Conservation (phyloP, 129 eudicot genomes). For the Gnaphalium uliginosum region DNA sequence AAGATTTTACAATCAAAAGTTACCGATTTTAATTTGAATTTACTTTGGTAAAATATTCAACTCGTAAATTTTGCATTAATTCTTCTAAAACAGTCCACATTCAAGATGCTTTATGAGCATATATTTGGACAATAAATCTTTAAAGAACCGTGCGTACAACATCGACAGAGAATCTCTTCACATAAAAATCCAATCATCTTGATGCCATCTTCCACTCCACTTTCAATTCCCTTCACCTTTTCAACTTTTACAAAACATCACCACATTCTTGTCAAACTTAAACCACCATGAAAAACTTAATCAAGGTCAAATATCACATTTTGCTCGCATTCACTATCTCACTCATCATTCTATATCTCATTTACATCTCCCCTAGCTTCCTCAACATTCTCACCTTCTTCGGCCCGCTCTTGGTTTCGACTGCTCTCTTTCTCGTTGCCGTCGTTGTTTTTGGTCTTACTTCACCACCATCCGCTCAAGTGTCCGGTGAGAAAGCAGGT, state of each 20-base stretch:
- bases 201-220: not conserved
- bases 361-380: constrained; percentile 55
- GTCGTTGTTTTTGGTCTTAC: constrained; percentile 56
- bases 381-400: constrained; percentile 60
- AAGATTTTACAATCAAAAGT: not conserved
- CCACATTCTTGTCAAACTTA: not conserved
- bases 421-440: constrained; percentile 64
- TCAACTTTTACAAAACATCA: not conserved
- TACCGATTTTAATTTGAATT: not conserved
- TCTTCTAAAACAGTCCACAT: not conserved
- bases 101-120: not conserved
- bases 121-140: not conserved
- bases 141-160: not conserved
- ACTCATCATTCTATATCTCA: constrained; percentile 20
- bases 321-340: constrained; percentile 22
- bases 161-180: constrained; percentile 7
- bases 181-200: not conserved
- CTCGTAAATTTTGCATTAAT: not conserved
- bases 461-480: constrained; percentile 49
- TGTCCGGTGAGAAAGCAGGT: constrained; percentile 59
- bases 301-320: constrained; percentile 50
- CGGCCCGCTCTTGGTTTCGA: constrained; percentile 67
- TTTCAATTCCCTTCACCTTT: not conserved
- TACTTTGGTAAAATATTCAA: not conserved
- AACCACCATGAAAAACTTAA: constrained; percentile 34